phyloP scores from a whole-genome alignment of 495 filamentous ascomycete genomes.

The Tuber microsphaerosporum region DNA sequence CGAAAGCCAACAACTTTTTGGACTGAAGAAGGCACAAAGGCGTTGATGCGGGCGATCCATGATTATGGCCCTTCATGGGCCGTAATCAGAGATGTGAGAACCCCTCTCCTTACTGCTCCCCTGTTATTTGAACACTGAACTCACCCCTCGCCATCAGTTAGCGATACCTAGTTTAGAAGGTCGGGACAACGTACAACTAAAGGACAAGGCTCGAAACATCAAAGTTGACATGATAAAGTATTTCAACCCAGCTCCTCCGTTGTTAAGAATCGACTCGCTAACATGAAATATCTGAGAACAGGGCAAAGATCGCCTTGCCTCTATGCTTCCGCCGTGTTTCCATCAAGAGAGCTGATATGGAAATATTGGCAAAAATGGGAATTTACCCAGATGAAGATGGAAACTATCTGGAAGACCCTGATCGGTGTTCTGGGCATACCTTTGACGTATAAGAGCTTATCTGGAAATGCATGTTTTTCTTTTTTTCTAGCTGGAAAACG shows the following conservation, averaged over 20 bases:
- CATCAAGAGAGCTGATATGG: slow-evolving; percentile 24
- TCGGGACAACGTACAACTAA: slow-evolving; percentile 47
- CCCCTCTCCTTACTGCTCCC: background rate
- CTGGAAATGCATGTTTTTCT: background rate
- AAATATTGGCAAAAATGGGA: slow-evolving; percentile 21
- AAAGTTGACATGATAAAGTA: slow-evolving; percentile 50
- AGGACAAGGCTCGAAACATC: slow-evolving; percentile 51
- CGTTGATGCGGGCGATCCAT: slow-evolving; percentile 54
- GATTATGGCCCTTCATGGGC: slow-evolving; percentile 36
- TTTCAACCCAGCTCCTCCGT: slow-evolving; percentile 4
- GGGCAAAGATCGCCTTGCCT: slow-evolving; percentile 23
- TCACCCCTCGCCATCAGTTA: slow-evolving; percentile 17
- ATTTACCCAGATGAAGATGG: slow-evolving; percentile 12
- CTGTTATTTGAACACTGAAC: background rate
- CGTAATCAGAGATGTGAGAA: slow-evolving; percentile 28
- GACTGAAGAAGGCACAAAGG: slow-evolving; percentile 44
- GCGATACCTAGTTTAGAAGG: slow-evolving; percentile 26
- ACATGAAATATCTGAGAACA: slow-evolving; percentile 2
- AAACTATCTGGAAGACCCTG: background rate
- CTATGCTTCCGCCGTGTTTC: slow-evolving; percentile 27
- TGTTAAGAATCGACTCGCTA: background rate
- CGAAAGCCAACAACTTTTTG: slow-evolving; percentile 42
- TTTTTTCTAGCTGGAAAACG: background rate
- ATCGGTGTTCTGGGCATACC: background rate
- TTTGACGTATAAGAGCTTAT: background rate